These are phyloP conservation scores for Ramaria rubella DNA, from an alignment of 768 basidiomycete species.

Conservation along the genomic window DNA sequence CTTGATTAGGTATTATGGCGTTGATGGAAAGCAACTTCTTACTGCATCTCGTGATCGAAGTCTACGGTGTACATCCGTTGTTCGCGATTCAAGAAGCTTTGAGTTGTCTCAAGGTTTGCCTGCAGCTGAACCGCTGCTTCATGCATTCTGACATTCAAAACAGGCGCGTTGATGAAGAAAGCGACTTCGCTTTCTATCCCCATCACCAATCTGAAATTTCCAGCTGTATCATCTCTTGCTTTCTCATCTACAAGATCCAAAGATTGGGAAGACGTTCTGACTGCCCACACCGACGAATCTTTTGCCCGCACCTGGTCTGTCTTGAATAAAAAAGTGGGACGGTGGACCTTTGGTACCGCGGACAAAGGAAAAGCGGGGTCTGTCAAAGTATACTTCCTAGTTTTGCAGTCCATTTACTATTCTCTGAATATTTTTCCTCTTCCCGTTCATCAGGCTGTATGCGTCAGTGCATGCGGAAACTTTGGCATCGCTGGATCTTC, in stretches of 20 bases:
- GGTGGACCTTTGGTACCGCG: constrained; percentile 57
- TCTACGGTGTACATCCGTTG: constrained; percentile 84
- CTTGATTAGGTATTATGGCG: constrained; percentile 89
- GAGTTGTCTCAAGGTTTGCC: constrained; percentile 84
- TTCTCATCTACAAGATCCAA: constrained; percentile 76
- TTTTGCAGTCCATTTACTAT: background rate
- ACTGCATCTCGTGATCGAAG: constrained; percentile 87
- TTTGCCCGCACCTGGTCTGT: constrained; percentile 87
- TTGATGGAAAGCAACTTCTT: constrained; percentile 92
- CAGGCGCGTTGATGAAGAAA: constrained; percentile 80
- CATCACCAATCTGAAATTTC: constrained; percentile 75
- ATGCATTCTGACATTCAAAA: background rate
- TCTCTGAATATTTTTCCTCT: background rate
- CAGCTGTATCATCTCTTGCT: constrained; percentile 69
- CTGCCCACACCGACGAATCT: constrained; percentile 79
- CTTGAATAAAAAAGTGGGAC: constrained; percentile 73
- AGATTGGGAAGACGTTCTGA: constrained; percentile 97
- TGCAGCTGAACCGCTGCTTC: background rate
- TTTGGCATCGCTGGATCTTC: constrained; percentile 85
- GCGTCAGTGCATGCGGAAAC: constrained; percentile 92
- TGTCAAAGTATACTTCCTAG: constrained; percentile 57
- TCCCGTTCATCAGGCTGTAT: constrained; percentile 53
- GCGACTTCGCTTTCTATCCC: constrained; percentile 73
- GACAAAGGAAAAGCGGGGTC: constrained; percentile 48
- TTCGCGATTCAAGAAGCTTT: constrained; percentile 89